phyloP scores from a whole-genome alignment of 176 grass and related monocot species.

The Juncus effusus region DNA sequence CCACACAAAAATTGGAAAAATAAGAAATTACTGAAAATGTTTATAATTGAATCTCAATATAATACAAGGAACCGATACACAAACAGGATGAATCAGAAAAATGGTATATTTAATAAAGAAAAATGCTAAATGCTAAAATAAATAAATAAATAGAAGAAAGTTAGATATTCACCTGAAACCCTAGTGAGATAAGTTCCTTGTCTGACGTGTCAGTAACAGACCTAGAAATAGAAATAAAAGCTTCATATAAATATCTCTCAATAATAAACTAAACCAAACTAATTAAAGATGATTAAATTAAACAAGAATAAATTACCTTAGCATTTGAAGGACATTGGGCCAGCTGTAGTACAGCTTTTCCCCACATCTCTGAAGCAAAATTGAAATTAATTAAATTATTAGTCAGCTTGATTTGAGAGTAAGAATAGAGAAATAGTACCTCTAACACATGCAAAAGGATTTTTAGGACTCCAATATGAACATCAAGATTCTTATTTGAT shows the following conservation, averaged over 20 bases:
- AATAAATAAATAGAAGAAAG: conserved; percentile 13
- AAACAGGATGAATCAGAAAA: background rate
- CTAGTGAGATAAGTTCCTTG: conserved; percentile 86
- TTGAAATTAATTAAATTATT: conserved; percentile 14
- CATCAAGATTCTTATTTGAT: conserved; percentile 77
- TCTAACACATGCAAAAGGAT: conserved; percentile 98
- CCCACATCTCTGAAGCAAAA: conserved; percentile 83
- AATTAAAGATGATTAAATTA: conserved; percentile 30
- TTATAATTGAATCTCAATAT: background rate
- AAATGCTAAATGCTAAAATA: background rate
- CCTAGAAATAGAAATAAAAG: conserved; percentile 38
- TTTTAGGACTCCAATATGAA: conserved; percentile 75
- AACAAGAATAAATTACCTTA: conserved; percentile 55
- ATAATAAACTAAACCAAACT: conserved; percentile 23
- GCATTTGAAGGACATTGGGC: conserved; percentile 82
- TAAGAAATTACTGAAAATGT: conserved; percentile 16
- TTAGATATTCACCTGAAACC: conserved; percentile 78
- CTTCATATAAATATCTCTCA: conserved; percentile 29
- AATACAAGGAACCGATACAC: background rate
- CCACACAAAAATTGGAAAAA: conserved; percentile 19
- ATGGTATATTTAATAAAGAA: background rate
- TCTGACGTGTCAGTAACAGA: conserved; percentile 74
- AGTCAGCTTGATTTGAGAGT: background rate
- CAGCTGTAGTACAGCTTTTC: conserved; percentile 89
- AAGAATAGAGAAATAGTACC: conserved; percentile 41